Conservation (phyloP, 1,284 basidiomycete genomes). For the Amylostereum chailletii region DNA sequence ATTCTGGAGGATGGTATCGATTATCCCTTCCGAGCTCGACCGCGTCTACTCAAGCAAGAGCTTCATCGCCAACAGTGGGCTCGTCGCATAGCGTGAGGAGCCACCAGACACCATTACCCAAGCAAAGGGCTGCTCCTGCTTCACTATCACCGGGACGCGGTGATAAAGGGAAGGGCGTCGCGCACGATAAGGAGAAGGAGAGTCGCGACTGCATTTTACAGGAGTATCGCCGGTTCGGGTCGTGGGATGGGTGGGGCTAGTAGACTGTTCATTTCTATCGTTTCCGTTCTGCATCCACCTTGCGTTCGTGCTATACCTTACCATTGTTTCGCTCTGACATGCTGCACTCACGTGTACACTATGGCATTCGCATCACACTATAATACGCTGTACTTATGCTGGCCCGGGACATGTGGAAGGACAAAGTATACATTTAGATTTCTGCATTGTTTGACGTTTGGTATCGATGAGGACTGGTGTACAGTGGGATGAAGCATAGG, state of each 20-base stretch:
- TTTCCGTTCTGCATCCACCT: no score
- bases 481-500: no score
- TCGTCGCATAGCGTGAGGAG: conserved; percentile 33
- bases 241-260: conserved; percentile 81
- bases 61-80: conserved; percentile 15
- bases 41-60: conserved; percentile 18
- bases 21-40: conserved; percentile 56
- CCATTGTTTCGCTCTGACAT: no score
- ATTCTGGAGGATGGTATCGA: conserved; percentile 89
- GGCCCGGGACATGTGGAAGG: no score
- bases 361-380: no score
- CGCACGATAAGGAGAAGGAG: conserved; percentile 51
- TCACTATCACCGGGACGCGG: conserved; percentile 24
- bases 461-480: no score
- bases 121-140: conserved; percentile 46
- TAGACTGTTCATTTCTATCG: not conserved
- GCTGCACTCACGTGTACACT: no score
- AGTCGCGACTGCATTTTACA: conserved; percentile 57
- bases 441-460: no score
- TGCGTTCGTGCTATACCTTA: no score
- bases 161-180: conserved; percentile 58
- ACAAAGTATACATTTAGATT: no score
- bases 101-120: conserved; percentile 31
- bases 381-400: no score
- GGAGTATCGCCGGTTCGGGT: conserved; percentile 73